Evolutionary conservation across 805 yeast species (phyloP).

Genomic region (Candida awuae): DNA sequence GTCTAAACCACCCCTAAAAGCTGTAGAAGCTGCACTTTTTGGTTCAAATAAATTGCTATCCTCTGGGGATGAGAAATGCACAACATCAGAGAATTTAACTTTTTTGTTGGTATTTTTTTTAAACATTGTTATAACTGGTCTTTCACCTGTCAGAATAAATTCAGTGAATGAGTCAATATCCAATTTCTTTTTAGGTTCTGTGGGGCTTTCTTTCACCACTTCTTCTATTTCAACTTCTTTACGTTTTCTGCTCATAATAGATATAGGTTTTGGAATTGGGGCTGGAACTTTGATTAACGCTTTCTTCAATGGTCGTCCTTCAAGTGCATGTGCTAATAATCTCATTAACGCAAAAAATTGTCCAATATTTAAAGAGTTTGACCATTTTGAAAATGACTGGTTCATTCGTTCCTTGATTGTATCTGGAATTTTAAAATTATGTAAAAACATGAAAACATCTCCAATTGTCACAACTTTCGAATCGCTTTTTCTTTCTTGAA

Average conservation of each 20-base stretch:
- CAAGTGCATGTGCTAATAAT: constrained; percentile 59
- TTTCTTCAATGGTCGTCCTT: constrained; percentile 46
- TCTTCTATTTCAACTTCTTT: constrained; percentile 18
- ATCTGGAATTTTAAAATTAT: constrained; percentile 62
- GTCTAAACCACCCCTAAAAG: constrained; percentile 33
- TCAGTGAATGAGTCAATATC: constrained; percentile 84
- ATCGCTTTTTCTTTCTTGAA: constrained; percentile 56
- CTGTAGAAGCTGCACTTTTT: constrained; percentile 8
- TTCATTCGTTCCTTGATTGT: constrained; percentile 41
- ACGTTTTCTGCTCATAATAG: constrained; percentile 61
- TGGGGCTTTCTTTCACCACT: neutral
- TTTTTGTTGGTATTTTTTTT: constrained; percentile 40
- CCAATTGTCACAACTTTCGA: constrained; percentile 56
- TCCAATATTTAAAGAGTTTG: constrained; percentile 66
- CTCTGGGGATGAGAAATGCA: constrained; percentile 30
- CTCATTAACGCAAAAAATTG: constrained; percentile 86
- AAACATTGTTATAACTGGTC: constrained; percentile 37
- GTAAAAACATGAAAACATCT: constrained; percentile 73
- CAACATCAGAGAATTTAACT: constrained; percentile 67
- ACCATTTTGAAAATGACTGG: constrained; percentile 46
- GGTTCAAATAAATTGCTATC: neutral
- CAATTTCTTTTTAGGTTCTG: constrained; percentile 32
- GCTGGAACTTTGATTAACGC: constrained; percentile 46
- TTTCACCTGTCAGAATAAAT: constrained; percentile 72
- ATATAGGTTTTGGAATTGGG: constrained; percentile 69